Conservation (phyloP, 305 asterid species). For the Stenogyne calaminthoides region DNA sequence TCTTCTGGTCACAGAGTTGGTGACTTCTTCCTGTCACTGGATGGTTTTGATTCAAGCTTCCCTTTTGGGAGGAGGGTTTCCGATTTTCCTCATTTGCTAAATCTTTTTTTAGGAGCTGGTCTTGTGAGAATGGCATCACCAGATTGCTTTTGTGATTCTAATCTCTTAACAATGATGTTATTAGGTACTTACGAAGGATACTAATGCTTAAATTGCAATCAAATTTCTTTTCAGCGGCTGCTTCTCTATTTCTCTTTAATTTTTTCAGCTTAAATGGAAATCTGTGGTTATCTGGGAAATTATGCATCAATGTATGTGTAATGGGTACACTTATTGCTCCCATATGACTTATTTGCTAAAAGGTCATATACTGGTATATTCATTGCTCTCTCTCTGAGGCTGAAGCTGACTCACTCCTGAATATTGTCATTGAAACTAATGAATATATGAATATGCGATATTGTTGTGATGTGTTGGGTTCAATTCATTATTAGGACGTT, state of each 20-base stretch:
- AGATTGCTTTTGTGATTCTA: background rate
- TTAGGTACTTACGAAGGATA: background rate
- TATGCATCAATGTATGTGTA: background rate
- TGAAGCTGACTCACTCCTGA: background rate
- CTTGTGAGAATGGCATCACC: background rate
- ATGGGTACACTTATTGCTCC: background rate
- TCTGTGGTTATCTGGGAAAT: background rate
- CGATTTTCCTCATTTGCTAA: background rate
- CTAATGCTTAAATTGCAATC: background rate
- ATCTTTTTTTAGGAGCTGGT: background rate
- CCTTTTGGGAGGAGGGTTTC: constrained; percentile 56
- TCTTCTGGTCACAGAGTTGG: too few relatives aligned
- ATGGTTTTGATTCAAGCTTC: too few relatives aligned
- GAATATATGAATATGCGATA: constrained; percentile 6
- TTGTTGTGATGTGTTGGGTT: background rate
- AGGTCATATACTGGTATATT: background rate
- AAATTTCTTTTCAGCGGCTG: background rate
- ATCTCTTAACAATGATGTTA: background rate
- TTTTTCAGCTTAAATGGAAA: background rate
- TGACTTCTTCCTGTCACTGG: too few relatives aligned
- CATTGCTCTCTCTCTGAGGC: constrained; percentile 1
- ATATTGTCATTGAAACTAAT: background rate
- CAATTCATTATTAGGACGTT: background rate
- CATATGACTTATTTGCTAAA: background rate
- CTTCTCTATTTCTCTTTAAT: background rate